Evolutionary conservation across 805 yeast genomes (phyloP), one percentile per base, ranked within the genome.

Genomic region (Hagleromyces aurorensis): DNA sequence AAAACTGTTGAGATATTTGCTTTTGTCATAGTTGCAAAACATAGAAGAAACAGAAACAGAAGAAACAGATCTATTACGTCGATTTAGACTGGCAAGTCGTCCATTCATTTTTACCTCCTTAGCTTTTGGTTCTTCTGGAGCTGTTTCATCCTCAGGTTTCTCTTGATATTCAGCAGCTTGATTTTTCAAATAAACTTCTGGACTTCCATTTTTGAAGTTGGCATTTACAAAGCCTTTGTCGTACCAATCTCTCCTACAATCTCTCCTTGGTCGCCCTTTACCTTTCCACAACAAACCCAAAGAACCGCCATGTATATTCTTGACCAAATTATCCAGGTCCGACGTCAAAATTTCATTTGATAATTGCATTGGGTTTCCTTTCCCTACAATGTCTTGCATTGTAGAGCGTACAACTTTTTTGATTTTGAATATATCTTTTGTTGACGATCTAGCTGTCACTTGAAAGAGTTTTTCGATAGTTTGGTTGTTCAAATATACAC

Each of bases 351-450:
- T 56, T 16, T 61, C 65, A 26, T 51, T 55, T 0, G 65, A 52
- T n/a, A 48, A 32, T 23, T 52, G 54, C 27, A 50, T 44, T 4
- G 59, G 55, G 19, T 56, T 51, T 5, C 58, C 55, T 32, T 57
- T 59, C 13, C 69, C 64, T 19, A 67, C 60, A 5, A 72, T 64
- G 47, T 83, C 91, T 44, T 77, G 81, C 14, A 82, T 81, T 0
- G 86, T 77, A 12, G 73, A 68, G 44, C 79, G 81, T 19, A 83
- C 81, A 18, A 71, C 84, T 39, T 71, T 75, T 25, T 77, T 75
- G 27, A 78, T 52, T 31, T 73, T 72, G 32, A 66, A 61, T 21
- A 64, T 52, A 41, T 67, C 75, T 3, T 62, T 53, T 13, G 52
- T 59, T 5, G 64, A 51, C 5, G 52, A 53, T 39, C 69, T 70